Evolutionary conservation across 768 basidiomycete species (phyloP), one percentile per base, ranked within the genome.

Genomic region (Chiua virens): DNA sequence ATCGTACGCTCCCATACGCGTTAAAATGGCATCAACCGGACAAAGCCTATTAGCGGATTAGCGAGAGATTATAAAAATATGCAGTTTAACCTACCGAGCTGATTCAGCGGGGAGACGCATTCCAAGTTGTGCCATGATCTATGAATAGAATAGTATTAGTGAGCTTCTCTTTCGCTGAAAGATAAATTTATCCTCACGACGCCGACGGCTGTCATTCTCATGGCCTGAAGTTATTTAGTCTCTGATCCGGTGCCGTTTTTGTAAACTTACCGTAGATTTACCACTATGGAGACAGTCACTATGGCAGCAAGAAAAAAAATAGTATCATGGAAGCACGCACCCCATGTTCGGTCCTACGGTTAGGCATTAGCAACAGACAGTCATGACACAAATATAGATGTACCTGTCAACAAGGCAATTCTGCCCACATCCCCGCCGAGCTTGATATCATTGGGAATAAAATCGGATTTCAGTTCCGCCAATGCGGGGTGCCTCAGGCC

Each of bases 1-100:
- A 63, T 98, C 96, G 65, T 98, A 97, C 3, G 97, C 97, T 10
- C 97, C 97, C 97, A 98, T 98, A 22, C 96, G 85, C 3, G 97
- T 98, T 52, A 92, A 80, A 56, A 99, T 97, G 13, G 86, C 75
- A 64, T 99, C 95, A 3, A 97, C 83, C 2, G 97, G 92, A 53
- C 86, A 88, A 42, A 99, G 65, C 32, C 92, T 93, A 22, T 39
- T 30, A 9, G 46, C 34, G 22, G 23, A 23, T 55, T 6, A 55
- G 45, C 51, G 25, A 59, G 55, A 34, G 15, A 9, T 15, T 35
- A 42, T 32, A 8, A 15, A 39, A 22, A 6, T 1, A 49, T 10
- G 22, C 25, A 6, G 42, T 8, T 30, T 22, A 10, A 64, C 77
- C 50, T 57, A 90, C 87, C 83, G 78, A 23, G 97, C 96, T 53